Base-by-base conservation (phyloP, 129 eudicot species). In the Lactuca sativa region DNA sequence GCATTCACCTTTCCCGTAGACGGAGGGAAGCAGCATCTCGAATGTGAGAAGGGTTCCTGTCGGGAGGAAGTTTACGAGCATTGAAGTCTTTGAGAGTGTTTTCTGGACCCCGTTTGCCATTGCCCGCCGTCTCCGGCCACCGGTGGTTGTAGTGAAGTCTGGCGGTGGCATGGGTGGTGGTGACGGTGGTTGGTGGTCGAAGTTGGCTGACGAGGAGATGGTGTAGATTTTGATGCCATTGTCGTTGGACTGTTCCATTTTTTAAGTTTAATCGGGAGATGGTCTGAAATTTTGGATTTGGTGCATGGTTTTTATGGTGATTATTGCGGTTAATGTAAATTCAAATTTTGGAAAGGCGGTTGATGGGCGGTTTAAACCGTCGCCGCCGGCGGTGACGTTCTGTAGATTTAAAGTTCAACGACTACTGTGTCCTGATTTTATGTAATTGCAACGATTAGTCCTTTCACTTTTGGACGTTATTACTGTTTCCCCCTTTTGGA, bases 41-140 rank as follows among this genome's bases (percentile, higher is more conserved):
- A 84, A 92, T 9, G 96, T 89, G 18, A 92, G 90, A 34, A 92
- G 96, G 56, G 98, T 92, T 25, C 98, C 98, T 4, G 92, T 92
- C 1, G 96, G 98, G 66, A 92, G 98, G 80, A 92, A 92, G 81
- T 92, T 90, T 59, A 85, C 84, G 25, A 92, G 96, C 87, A 92
- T 79, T 0, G 96, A 92, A n/a, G 96, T 88, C 21, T 92, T 92
- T 0, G 97, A 88, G 72, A 92, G 95, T 40, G 97, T 92, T 59
- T 81, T 88, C 7, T 92, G 97, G 48, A 92, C 79, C 4, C 96
- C 95, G 43, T 69, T 84, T 0, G 97, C 89, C 62, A 84, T 25
- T 0, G 84, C 85, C 2, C 91, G 84, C n/a, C 85, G 65, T 65
- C 64, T 74, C 25, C 75, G 88, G 43, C 57, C 74, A n/a, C 80